Percentiles rank a stretch among this genome's conserved stretches.
These are phyloP conservation scores for Solanum commersonii DNA, from an alignment of 257 asterid genomes.

Conservation along the genomic window DNA sequence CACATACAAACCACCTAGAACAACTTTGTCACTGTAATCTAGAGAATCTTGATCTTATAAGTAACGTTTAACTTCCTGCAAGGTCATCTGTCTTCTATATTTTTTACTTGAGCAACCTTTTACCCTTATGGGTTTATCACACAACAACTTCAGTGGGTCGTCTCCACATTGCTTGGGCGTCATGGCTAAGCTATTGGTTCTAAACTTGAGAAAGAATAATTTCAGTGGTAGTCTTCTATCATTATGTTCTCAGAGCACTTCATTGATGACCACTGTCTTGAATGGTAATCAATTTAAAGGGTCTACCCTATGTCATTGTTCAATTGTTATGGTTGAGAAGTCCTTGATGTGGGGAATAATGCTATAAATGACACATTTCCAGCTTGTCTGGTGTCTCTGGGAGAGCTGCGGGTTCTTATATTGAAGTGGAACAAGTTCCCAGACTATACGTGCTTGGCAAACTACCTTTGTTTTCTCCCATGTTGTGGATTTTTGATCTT, in stretches of 20 bases:
- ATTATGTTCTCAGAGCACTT: neutral
- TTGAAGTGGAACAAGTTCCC: neutral
- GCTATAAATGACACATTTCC: neutral
- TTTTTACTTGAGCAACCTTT: neutral
- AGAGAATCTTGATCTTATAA: neutral
- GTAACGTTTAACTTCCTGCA: neutral
- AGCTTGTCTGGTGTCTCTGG: neutral
- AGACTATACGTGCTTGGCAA: neutral
- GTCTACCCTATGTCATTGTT: neutral
- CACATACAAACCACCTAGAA: neutral
- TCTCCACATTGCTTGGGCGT: neutral
- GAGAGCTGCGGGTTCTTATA: neutral
- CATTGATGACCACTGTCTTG: neutral
- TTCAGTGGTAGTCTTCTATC: neutral
- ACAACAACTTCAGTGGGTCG: neutral
- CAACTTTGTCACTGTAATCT: neutral
- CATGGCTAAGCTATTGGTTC: neutral
- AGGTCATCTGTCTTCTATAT: neutral
- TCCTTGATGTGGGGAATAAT: neutral
- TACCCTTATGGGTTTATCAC: neutral
- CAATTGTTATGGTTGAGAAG: neutral
- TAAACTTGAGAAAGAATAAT: neutral
- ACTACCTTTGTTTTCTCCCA: neutral
- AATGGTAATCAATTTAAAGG: neutral
- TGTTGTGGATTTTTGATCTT: neutral